phyloP scores from a whole-genome alignment of 2,329 filamentous ascomycete species.

The Ophiocordyceps robertsii region DNA sequence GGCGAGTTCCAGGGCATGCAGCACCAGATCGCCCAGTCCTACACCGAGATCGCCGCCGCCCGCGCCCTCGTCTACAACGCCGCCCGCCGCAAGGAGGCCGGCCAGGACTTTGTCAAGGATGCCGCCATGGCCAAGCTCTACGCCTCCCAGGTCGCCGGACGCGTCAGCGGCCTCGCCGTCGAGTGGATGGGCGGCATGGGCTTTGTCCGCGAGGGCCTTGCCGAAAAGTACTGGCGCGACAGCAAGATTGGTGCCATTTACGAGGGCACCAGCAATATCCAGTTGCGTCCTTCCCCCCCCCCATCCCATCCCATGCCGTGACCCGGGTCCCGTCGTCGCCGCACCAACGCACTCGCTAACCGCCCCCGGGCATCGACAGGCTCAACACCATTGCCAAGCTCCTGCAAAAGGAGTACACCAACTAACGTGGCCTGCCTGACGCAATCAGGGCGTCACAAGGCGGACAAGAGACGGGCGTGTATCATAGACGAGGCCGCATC shows the following conservation, averaged over 20 bases:
- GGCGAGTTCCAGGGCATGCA: constrained; percentile 99
- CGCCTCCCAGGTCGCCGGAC: constrained; percentile 81
- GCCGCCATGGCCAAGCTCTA: constrained; percentile 98
- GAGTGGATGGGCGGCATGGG: constrained; percentile 99
- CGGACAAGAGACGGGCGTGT: too few species aligned
- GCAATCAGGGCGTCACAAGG: too few species aligned
- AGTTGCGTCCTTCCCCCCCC: constrained; percentile 29
- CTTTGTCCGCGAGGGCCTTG: constrained; percentile 88
- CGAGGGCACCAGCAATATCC: constrained; percentile 75
- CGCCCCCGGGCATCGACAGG: constrained; percentile 14
- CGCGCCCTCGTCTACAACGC: constrained; percentile 92
- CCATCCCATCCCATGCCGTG: neutral
- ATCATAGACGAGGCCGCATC: too few species aligned
- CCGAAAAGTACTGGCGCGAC: constrained; percentile 96
- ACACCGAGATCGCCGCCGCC: constrained; percentile 84
- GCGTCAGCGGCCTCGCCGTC: constrained; percentile 72
- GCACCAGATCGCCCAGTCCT: constrained; percentile 93
- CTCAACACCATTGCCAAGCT: constrained; percentile 52
- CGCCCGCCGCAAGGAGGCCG: constrained; percentile 93
- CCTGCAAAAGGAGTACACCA: constrained; percentile 48
- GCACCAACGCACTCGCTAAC: neutral
- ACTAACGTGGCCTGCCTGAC: constrained; percentile 8
- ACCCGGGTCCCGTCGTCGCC: neutral
- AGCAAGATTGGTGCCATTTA: constrained; percentile 98
- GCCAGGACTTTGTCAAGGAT: constrained; percentile 87